These are phyloP conservation scores for Corylus avellana DNA, from an alignment of 306 rosid species.

Conservation along the genomic window DNA sequence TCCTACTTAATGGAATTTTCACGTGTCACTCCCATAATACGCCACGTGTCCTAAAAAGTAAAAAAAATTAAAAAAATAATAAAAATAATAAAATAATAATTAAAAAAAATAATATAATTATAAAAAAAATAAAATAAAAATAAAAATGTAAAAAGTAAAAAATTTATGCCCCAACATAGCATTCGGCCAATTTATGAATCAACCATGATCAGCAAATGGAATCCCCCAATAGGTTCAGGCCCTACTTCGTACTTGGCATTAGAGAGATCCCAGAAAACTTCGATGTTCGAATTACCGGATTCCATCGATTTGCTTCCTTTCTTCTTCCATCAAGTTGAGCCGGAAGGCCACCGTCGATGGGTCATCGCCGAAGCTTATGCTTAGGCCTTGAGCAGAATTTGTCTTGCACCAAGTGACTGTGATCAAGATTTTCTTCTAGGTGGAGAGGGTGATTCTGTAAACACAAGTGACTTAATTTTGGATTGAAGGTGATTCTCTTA, in stretches of 20 bases:
- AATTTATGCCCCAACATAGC: too few species aligned
- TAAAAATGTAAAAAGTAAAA: too few species aligned
- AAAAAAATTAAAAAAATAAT: too few species aligned
- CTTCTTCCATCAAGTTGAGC: constrained; percentile 77
- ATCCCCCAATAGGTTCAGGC: constrained; percentile 83
- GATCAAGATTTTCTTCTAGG: constrained; percentile 48
- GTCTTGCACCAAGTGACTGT: constrained; percentile 68
- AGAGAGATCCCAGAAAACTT: constrained; percentile 79
- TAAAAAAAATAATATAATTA: too few species aligned
- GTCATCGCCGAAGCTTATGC: constrained; percentile 50
- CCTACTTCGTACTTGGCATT: constrained; percentile 64
- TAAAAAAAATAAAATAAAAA: too few species aligned
- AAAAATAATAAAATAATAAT: too few species aligned
- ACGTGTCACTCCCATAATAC: too few species aligned
- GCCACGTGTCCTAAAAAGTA: too few species aligned
- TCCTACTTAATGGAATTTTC: too few species aligned
- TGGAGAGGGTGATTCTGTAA: constrained; percentile 57
- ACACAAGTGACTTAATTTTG: constrained; percentile 68
- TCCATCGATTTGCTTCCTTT: constrained; percentile 68
- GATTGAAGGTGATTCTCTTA: constrained; percentile 38
- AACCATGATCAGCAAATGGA: constrained; percentile 43
- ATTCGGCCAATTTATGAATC: constrained; percentile 55
- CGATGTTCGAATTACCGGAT: constrained; percentile 45
- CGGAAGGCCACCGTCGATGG: constrained; percentile 42
- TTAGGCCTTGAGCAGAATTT: constrained; percentile 62